Base-by-base conservation (phyloP, 2,329 filamentous ascomycete genomes). In the Karstenula rhodostoma region DNA sequence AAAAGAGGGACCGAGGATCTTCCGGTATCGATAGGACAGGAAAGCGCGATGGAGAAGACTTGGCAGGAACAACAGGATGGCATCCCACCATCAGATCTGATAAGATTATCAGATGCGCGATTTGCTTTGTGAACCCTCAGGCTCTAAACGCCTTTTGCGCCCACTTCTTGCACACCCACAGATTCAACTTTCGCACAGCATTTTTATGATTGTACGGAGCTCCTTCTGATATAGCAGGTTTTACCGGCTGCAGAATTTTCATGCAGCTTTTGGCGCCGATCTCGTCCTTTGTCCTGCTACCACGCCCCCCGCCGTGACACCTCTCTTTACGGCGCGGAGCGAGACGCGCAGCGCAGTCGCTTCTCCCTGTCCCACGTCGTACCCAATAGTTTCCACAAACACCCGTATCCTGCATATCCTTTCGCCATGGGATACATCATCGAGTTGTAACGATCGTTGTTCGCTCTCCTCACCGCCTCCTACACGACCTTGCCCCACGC, bases 81-180 rank as follows among this genome's bases (percentile, higher is more conserved):
- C 58, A 62, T 60, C 48, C 69, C 72, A 66, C 61, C 68, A 74
- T 74, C 67, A 65, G 70, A 74, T 75, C 66, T 61, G 70, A 71
- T 67, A 70, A 70, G 66, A 67, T 68, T 62, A 53, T 43, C 19
- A 33, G 27, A 17, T 43, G 27, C 68, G 66, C 68, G 67, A 72
- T 58, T 32, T 54, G 25, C 37, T 27, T 23, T 43, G 37, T 54
- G 51, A 54, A 43, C 32, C 51, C 44, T 44, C 23, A n/a, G 35
- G 51, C 42, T 29, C 37, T 32, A 19, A 10, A 47, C 27, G 40
- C 52, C 42, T 32, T 22, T 19, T 47, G 42, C 42, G 52, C 62
- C 56, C 68, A 57, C 42, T 25, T 56, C 60, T 52, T 42, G 51
- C 57, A 51, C 56, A 48, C 63, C 55, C 63, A 43, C 58, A 47